phyloP scores from a whole-genome alignment of 139 green algal species.

The Astrephomene gubernaculifera region DNA sequence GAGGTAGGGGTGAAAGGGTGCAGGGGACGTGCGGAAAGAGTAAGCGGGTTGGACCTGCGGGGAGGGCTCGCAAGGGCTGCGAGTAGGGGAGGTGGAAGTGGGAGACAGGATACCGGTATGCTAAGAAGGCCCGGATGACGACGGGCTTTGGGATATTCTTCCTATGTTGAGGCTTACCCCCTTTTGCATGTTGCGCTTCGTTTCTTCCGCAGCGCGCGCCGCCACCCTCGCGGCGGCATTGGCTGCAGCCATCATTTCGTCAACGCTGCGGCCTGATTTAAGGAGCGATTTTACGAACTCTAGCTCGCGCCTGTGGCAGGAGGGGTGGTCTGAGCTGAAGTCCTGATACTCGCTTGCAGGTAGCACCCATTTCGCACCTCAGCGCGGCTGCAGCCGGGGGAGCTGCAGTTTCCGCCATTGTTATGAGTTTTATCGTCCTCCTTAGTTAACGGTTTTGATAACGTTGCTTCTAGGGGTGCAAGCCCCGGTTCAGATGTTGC shows the following conservation, averaged over 20 bases:
- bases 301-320: conserved; percentile 29
- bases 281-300: conserved; percentile 31
- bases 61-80: no score
- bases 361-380: conserved; percentile 4
- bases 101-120: no score
- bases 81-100: no score
- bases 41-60: no score
- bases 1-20: not conserved
- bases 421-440: no score
- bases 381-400: not conserved
- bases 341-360: not conserved
- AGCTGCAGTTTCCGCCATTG: not conserved
- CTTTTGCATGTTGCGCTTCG: not conserved
- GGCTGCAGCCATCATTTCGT: conserved; percentile 39
- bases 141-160: no score
- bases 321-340: not conserved
- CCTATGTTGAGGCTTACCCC: not conserved
- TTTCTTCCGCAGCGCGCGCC: not conserved
- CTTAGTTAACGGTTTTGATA: no score
- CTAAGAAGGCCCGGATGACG: no score
- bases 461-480: no score
- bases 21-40: not conserved
- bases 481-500: no score
- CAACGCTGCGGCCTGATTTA: not conserved
- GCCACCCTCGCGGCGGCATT: conserved; percentile 28